Percentiles rank a stretch among this genome's conserved stretches.
Conservation (phyloP, 805 yeast genomes). For the Metschnikowia similis region DNA sequence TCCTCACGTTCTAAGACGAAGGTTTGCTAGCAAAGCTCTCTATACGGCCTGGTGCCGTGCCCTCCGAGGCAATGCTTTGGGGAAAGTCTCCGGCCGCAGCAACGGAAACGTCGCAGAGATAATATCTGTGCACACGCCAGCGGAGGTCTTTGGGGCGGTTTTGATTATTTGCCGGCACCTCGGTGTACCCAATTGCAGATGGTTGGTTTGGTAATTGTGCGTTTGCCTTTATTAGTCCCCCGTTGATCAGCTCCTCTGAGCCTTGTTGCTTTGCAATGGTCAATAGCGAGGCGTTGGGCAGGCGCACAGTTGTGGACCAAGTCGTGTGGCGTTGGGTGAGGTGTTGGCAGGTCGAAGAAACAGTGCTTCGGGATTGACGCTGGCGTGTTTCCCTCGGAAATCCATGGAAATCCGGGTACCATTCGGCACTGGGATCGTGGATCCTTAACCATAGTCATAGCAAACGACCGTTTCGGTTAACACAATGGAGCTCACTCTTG, state of each 20-base stretch:
- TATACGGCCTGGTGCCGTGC: slow-evolving; percentile 29
- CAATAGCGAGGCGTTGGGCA: slow-evolving; percentile 1
- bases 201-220: background rate
- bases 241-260: slow-evolving; percentile 13
- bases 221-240: slow-evolving; percentile 8
- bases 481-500: slow-evolving; percentile 89
- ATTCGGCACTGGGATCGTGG: slow-evolving; percentile 61
- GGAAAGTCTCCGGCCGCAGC: slow-evolving; percentile 83
- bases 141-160: background rate
- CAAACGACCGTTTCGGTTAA: slow-evolving; percentile 53
- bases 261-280: slow-evolving; percentile 11
- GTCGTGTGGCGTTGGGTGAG: background rate
- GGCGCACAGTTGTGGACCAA: background rate
- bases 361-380: background rate
- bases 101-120: slow-evolving; percentile 54
- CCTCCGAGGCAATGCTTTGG: slow-evolving; percentile 52
- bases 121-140: slow-evolving; percentile 7
- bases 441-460: slow-evolving; percentile 72
- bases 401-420: slow-evolving; percentile 12
- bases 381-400: slow-evolving; percentile 13
- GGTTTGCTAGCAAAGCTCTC: slow-evolving; percentile 79
- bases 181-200: background rate
- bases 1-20: slow-evolving; percentile 59
- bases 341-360: background rate
- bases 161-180: background rate